These are phyloP conservation scores for Elongisporangium undulatum DNA, from an alignment of 352 stramenopile species.

Conservation along the genomic window DNA sequence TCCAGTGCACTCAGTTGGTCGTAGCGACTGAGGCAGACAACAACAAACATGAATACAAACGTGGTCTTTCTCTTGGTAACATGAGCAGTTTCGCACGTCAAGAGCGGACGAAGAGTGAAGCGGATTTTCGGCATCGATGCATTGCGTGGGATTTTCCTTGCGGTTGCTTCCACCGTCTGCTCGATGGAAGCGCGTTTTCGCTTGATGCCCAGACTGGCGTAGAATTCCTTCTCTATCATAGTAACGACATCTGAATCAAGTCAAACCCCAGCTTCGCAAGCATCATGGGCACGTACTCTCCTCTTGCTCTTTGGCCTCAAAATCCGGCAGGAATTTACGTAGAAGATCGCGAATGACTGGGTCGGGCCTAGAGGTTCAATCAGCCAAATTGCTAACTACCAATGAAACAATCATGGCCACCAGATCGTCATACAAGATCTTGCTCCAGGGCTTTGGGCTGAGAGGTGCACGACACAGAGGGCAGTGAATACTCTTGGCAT, in stretches of 20 bases:
- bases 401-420: conserved; percentile 1
- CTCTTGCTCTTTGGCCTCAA: conserved; percentile 25
- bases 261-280: not conserved
- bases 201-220: conserved; percentile 23
- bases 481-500: conserved; percentile 26
- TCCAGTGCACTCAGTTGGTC: not conserved
- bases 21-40: not conserved
- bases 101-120: conserved; percentile 6
- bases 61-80: not conserved
- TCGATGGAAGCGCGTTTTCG: conserved; percentile 12
- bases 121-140: conserved; percentile 4
- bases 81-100: not conserved
- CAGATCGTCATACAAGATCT: conserved; percentile 40
- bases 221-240: conserved; percentile 15
- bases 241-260: not conserved
- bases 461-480: conserved; percentile 39
- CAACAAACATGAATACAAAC: not conserved
- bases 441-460: conserved; percentile 41
- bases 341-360: conserved; percentile 51
- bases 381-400: too few species aligned
- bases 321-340: conserved; percentile 44
- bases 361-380: conserved; percentile 27
- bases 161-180: conserved; percentile 2
- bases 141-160: not conserved
- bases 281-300: conserved; percentile 27